Percentiles rank a stretch among this genome's conserved stretches.
Conservation (phyloP, 192 early-diverging fungal genomes). For the Coemansia sp. region DNA sequence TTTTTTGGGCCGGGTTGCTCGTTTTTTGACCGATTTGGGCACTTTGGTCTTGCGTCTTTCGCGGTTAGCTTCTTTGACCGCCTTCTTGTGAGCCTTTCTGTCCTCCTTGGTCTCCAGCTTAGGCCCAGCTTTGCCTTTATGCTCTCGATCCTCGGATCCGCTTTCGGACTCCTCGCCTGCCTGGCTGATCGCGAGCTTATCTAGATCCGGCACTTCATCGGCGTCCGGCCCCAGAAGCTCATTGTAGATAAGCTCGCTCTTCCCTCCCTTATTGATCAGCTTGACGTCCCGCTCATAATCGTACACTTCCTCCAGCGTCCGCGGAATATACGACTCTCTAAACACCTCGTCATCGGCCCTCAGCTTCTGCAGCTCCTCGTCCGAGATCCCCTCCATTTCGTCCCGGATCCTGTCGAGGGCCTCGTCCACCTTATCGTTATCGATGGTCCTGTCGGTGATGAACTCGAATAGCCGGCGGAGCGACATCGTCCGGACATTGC, state of each 20-base stretch:
- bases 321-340: slow-evolving; percentile 85
- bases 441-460: slow-evolving; percentile 64
- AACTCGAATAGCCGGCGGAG: slow-evolving; percentile 87
- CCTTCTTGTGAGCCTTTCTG: slow-evolving; percentile 85
- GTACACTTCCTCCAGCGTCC: slow-evolving; percentile 85
- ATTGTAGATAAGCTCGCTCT: slow-evolving; percentile 57
- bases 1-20: slow-evolving; percentile 29
- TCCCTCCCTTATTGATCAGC: slow-evolving; percentile 69
- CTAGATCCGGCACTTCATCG: slow-evolving; percentile 20
- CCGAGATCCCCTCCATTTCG: slow-evolving; percentile 37
- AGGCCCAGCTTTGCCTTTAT: slow-evolving; percentile 59
- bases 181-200: neutral
- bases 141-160: slow-evolving; percentile 31
- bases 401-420: slow-evolving; percentile 65
- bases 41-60: slow-evolving; percentile 92
- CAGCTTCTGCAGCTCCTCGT: slow-evolving; percentile 55
- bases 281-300: slow-evolving; percentile 82
- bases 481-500: slow-evolving; percentile 66
- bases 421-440: slow-evolving; percentile 63
- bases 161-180: slow-evolving; percentile 10
- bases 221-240: slow-evolving; percentile 57
- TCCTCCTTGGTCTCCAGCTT: slow-evolving; percentile 83
- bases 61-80: slow-evolving; percentile 83
- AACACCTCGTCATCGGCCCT: slow-evolving; percentile 87
- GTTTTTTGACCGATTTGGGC: slow-evolving; percentile 95